Base-by-base conservation (phyloP, 2,329 filamentous ascomycete species). In the Claviceps sp. region DNA sequence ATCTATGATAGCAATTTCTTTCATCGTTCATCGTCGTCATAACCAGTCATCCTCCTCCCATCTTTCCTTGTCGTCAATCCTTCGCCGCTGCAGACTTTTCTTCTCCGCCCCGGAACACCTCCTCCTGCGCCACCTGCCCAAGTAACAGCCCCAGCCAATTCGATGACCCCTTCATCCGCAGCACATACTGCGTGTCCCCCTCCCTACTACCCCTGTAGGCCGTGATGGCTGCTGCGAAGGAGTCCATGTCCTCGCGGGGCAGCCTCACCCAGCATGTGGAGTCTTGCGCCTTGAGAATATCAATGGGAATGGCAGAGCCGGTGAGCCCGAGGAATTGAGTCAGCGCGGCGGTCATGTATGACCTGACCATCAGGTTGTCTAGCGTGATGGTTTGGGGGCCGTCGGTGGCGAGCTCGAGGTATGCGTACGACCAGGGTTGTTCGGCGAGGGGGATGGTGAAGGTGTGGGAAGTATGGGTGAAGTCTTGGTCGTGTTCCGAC, bases 241-340 rank as follows among this genome's bases (percentile, higher is more conserved):
- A 72, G 1, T 69, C 71, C 7, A 82, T 66, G 58, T 88, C 82
- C 52, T 76, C 72, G 5, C 74, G 69, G 5, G 84, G 82, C 8
- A 87, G 64, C 18, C 85, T 73, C 48, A 88, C 64, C 82, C 84
- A 87, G 52, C 77, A 77, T 47, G 79, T 71, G 5, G 61, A 59
- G 1, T 69, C 72, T 3, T 78, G 67, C 0, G 82, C 69, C 58
- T 82, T 79, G 37, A 91, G 73, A 20, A 90, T 79, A 61, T 91
- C 87, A 52, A 89, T 62, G 1, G 82, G 70, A 3, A 90, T 81
- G 11, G 79, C 80, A 2, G 74, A 68, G 11, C 87, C 87, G 0
- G 79, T 81, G 18, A 79, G 67, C 20, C 87, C 87, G 1, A 91
- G 76, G 59, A 86, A 89, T 55, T 85, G 78, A 1, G 71, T 72